phyloP scores from a whole-genome alignment of 371 early-diverging fungal species.

The Mucor plumbeus region DNA sequence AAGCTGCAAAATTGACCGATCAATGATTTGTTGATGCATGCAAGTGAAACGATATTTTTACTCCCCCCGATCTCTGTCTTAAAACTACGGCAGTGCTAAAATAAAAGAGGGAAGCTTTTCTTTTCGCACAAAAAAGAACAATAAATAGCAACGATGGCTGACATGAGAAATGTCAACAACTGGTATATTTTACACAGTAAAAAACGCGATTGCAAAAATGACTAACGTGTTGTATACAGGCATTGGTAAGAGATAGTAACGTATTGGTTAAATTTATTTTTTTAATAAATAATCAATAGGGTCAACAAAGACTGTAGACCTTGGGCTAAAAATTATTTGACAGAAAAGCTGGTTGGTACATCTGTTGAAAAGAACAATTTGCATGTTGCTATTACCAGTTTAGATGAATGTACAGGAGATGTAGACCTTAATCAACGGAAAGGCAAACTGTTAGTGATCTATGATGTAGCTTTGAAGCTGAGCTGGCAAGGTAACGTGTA shows the following conservation, averaged over 20 bases:
- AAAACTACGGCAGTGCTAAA: background rate
- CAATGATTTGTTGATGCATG: too few relatives aligned
- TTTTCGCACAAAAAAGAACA: background rate
- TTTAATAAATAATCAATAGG: constrained; percentile 65
- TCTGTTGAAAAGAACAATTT: constrained; percentile 50
- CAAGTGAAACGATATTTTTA: background rate
- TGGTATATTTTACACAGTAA: constrained; percentile 49
- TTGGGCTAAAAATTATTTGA: constrained; percentile 86
- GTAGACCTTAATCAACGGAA: constrained; percentile 92
- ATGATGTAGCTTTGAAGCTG: constrained; percentile 72
- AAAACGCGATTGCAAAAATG: background rate
- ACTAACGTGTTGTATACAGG: constrained; percentile 25
- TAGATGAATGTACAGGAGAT: constrained; percentile 79
- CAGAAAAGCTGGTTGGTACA: constrained; percentile 56
- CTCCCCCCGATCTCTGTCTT: background rate
- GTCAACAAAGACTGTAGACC: constrained; percentile 88
- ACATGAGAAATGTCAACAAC: constrained; percentile 87
- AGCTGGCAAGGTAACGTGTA: constrained; percentile 31
- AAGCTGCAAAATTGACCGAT: too few relatives aligned
- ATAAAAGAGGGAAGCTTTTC: background rate
- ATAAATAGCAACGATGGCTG: constrained; percentile 36
- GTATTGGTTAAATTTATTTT: background rate
- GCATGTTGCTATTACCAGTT: constrained; percentile 58
- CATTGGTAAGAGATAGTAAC: constrained; percentile 39
- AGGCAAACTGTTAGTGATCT: constrained; percentile 89